These are phyloP conservation scores for Trypanosomatidae sp. DNA, from an alignment of 208 protist genomes.

Conservation along the genomic window DNA sequence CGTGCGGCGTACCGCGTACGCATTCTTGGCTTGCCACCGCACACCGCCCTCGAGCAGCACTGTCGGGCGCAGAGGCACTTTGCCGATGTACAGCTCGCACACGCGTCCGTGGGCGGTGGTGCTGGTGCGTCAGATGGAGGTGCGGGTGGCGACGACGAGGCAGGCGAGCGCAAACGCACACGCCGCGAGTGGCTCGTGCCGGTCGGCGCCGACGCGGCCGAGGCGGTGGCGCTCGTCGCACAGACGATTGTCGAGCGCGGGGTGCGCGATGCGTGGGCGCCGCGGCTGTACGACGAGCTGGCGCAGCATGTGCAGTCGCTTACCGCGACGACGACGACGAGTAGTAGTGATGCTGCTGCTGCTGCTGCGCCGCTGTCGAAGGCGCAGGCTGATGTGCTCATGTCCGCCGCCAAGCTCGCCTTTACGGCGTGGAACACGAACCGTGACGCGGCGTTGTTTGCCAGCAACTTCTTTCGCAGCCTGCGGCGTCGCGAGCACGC, in stretches of 20 bases:
- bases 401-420: constrained; percentile 61
- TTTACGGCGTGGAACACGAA: constrained; percentile 73
- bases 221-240: constrained; percentile 43
- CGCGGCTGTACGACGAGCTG: constrained; percentile 50
- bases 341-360: no score
- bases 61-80: constrained; percentile 62
- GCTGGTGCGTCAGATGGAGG: constrained; percentile 4
- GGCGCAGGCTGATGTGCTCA: constrained; percentile 40
- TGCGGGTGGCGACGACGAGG: constrained; percentile 8
- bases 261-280: constrained; percentile 32
- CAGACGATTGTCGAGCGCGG: constrained; percentile 80
- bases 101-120: neutral
- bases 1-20: constrained; percentile 65
- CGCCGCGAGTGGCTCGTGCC: constrained; percentile 42
- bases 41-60: constrained; percentile 37
- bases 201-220: constrained; percentile 17
- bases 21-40: constrained; percentile 38
- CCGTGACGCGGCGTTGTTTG: constrained; percentile 28
- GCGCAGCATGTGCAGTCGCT: constrained; percentile 28
- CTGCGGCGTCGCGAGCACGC: constrained; percentile 32
- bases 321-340: constrained; percentile 2
- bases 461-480: constrained; percentile 48
- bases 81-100: constrained; percentile 27
- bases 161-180: constrained; percentile 11
- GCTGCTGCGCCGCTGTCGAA: constrained; percentile 26